These are phyloP conservation scores for Dictyostelium discoideum DNA, from an alignment of 78 protist species.

Conservation along the genomic window dicty_2.7 NC_007091.3:291001-291500, in stretches of 20 bases:
- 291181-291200: not conserved
- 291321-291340: not conserved
- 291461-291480: not conserved
- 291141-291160: not conserved
- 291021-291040: conserved; percentile 1
- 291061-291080: not conserved
- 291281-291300: not conserved
- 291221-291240: not conserved
- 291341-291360: not conserved
- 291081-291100: not conserved
- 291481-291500: not conserved
- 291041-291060: not conserved
- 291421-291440: not conserved
- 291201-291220: not conserved
- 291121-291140: not conserved
- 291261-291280: not conserved
- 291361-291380: not conserved
- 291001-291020: not conserved
- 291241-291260: conserved; percentile 1
- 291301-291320: not conserved
- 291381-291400: not conserved
- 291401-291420: not conserved
- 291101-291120: not conserved
- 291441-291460: not conserved
- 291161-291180: not conserved